Evolutionary conservation across 441 rosid genomes (phyloP).

Genomic region (Pelargonium myrrhifolium): DNA sequence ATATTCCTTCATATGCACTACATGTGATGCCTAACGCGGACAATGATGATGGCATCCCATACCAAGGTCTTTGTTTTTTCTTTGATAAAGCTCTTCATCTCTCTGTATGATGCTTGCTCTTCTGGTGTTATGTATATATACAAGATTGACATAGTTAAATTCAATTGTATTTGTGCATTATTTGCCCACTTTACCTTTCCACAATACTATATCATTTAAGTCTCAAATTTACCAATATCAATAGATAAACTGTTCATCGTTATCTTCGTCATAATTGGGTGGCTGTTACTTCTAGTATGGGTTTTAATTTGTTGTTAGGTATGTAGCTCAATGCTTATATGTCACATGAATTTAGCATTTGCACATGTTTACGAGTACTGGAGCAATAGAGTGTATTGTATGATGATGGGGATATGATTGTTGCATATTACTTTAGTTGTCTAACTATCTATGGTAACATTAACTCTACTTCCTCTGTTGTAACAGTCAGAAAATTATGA

Average conservation of each 20-base stretch:
- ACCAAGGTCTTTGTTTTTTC: slow-evolving; percentile 2
- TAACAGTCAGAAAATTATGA: too few relatives aligned
- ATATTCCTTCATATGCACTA: neutral
- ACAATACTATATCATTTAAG: neutral
- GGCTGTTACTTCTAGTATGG: too few relatives aligned
- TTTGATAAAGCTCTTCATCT: neutral
- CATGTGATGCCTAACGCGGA: neutral
- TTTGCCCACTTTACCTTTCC: neutral
- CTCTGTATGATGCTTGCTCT: neutral
- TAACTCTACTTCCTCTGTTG: too few relatives aligned
- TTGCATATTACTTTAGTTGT: too few relatives aligned
- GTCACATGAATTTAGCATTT: too few relatives aligned
- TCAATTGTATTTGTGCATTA: neutral
- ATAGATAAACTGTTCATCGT: neutral
- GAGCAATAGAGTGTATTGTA: too few relatives aligned
- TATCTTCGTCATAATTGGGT: too few relatives aligned
- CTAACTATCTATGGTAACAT: too few relatives aligned
- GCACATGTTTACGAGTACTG: too few relatives aligned
- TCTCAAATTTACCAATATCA: neutral
- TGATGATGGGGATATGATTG: too few relatives aligned
- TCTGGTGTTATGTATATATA: neutral
- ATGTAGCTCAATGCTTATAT: too few relatives aligned
- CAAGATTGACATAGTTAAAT: neutral
- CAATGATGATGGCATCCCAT: slow-evolving; percentile 3
- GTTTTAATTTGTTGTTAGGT: too few relatives aligned